A percentile compares a stretch with the other conserved stretches of the same genome.
These are phyloP conservation scores for Diaporthe longicolla DNA, from an alignment of 2,329 filamentous ascomycete species.

Conservation along the genomic window DNA sequence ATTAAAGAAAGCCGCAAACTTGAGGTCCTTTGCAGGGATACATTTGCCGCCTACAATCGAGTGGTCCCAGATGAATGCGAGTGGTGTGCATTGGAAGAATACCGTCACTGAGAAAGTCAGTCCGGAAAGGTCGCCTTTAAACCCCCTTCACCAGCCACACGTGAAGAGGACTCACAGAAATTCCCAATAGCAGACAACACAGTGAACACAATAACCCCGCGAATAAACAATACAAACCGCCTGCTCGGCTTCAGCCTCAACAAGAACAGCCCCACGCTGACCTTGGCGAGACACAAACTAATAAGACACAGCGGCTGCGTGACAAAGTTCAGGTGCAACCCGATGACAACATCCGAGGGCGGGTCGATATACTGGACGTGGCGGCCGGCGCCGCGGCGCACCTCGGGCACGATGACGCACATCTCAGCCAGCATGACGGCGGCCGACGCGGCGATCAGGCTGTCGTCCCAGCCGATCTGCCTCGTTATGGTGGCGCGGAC, in stretches of 20 bases:
- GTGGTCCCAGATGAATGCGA: conserved; percentile 14
- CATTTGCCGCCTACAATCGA: conserved; percentile 39
- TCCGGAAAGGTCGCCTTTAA: neutral
- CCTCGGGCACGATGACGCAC: conserved; percentile 49
- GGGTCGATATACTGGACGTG: conserved; percentile 49
- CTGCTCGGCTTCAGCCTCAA: conserved; percentile 44
- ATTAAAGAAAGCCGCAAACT: conserved; percentile 49
- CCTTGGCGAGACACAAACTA: conserved; percentile 48
- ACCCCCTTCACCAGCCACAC: neutral
- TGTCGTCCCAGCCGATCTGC: conserved; percentile 49
- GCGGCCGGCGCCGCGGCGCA: conserved; percentile 47
- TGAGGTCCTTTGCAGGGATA: conserved; percentile 46
- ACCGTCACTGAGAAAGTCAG: conserved; percentile 8
- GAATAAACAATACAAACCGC: conserved; percentile 44
- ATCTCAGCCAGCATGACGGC: conserved; percentile 48
- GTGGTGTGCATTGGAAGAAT: conserved; percentile 1
- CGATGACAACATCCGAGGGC: conserved; percentile 41
- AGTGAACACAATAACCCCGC: conserved; percentile 47
- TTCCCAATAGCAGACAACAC: conserved; percentile 46
- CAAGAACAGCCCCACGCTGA: conserved; percentile 51
- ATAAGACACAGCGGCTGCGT: conserved; percentile 50
- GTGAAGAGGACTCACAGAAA: conserved; percentile 42
- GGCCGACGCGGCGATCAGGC: conserved; percentile 48
- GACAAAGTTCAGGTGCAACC: conserved; percentile 51
- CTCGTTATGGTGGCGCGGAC: conserved; percentile 48